Base-by-base conservation (phyloP, 1,139 yeast species). In the Pichia sp. region DNA sequence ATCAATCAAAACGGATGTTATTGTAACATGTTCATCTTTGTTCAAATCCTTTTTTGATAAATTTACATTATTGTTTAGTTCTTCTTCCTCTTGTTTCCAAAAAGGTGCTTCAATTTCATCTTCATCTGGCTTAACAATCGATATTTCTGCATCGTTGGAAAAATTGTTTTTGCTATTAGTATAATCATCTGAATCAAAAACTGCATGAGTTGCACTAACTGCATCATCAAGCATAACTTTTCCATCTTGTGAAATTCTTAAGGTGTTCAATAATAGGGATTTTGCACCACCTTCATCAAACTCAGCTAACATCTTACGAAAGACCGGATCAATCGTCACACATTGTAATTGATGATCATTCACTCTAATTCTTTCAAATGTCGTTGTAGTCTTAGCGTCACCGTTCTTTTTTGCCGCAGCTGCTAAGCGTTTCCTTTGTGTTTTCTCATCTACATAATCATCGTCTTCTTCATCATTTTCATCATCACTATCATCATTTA, bases 211-310 rank as follows among this genome's bases (percentile, higher is more conserved):
- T 9, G 37, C 16, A n/a, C 37, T 24, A 35, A 40, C 33, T 4
- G 36, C 33, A 30, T 45, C 45, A 39, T 46, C 47, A 8, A 46
- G 35, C 22, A 41, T 22, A 3, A 83, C 78, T 44, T 84, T 62
- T 0, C 89, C 87, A 1, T 69, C 60, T 4, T 64, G 51, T 54
- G 81, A 85, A 22, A 81, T 72, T 44, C 68, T 69, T 45, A 90
- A 70, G 1, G 90, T 79, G 55, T 87, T 89, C 55, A 87, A 66
- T 41, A 90, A 66, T 46, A 90, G 67, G 43, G 95, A 85, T 57
- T 83, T 87, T 9, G 97, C 90, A 6, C 97, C 97, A 32, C 97
- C 96, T 65, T 90, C 96, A 62, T 90, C 97, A 58, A 89, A 90
- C 50, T 89, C 96, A 0, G 96, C 87, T 41, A 90, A 71, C 41